phyloP scores from a whole-genome alignment of 2,329 filamentous ascomycete genomes.

The Colletotrichum sojae region DNA sequence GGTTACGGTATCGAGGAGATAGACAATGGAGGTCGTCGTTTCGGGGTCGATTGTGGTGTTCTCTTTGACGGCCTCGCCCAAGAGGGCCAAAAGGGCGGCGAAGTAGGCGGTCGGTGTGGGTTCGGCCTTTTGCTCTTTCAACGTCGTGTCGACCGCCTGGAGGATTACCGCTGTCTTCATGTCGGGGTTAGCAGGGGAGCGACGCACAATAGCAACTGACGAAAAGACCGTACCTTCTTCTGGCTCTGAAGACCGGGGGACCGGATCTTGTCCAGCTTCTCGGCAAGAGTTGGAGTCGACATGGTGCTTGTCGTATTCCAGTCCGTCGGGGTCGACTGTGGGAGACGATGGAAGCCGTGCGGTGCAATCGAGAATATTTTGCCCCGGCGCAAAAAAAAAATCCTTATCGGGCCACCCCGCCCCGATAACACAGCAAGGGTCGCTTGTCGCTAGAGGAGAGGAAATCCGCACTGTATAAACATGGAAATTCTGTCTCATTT shows the following conservation, averaged over 20 bases:
- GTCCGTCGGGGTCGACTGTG: constrained; percentile 39
- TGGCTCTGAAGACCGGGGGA: constrained; percentile 97
- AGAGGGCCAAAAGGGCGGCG: constrained; percentile 90
- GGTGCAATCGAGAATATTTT: constrained; percentile 37
- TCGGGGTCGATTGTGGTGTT: constrained; percentile 83
- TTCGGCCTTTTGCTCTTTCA: constrained; percentile 88
- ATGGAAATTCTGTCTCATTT: not conserved
- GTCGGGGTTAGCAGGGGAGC: constrained; percentile 20
- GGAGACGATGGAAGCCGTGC: constrained; percentile 31
- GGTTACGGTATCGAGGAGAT: constrained; percentile 93
- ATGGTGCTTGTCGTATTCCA: constrained; percentile 53
- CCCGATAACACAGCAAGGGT: constrained; percentile 30
- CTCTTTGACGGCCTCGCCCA: constrained; percentile 79
- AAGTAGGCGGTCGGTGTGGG: constrained; percentile 93
- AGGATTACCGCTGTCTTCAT: constrained; percentile 86
- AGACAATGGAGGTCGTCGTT: constrained; percentile 87
- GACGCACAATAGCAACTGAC: constrained; percentile 33
- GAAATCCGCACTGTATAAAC: not conserved
- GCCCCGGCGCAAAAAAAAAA: constrained; percentile 40
- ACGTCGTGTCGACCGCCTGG: constrained; percentile 91
- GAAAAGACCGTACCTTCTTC: constrained; percentile 76
- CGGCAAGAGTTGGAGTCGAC: constrained; percentile 74
- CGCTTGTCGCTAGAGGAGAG: not conserved
- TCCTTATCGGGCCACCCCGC: constrained; percentile 42
- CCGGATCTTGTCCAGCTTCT: constrained; percentile 97